Conservation (phyloP, 2,329 filamentous ascomycete species). For the Xylariaceae sp. region DNA sequence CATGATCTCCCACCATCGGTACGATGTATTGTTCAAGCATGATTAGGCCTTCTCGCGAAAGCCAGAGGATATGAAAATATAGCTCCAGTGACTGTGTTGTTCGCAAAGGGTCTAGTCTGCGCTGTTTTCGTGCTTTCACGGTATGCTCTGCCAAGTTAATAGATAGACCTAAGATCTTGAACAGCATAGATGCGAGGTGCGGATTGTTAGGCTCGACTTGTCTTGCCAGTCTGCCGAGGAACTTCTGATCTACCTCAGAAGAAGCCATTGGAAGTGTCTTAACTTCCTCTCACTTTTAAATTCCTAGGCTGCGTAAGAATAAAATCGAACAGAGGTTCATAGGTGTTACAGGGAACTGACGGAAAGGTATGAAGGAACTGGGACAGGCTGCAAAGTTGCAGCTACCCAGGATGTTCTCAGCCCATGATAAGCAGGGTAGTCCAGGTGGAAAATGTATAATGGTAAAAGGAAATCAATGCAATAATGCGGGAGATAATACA, state of each 20-base stretch:
- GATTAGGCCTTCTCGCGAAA: slow-evolving; percentile 87
- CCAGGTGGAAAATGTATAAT: neutral
- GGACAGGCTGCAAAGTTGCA: neutral
- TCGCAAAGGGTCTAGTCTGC: slow-evolving; percentile 79
- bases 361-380: neutral
- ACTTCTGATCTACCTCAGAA: slow-evolving; percentile 97
- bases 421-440: neutral
- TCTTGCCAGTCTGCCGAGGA: slow-evolving; percentile 86
- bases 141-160: slow-evolving; percentile 87
- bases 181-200: slow-evolving; percentile 81
- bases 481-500: neutral
- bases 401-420: neutral
- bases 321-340: neutral
- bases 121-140: slow-evolving; percentile 80
- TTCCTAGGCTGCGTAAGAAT: neutral
- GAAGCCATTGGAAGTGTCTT: slow-evolving; percentile 74
- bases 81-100: slow-evolving; percentile 82
- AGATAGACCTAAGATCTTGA: slow-evolving; percentile 89
- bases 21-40: slow-evolving; percentile 89
- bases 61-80: slow-evolving; percentile 91
- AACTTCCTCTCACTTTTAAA: neutral
- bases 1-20: slow-evolving; percentile 79
- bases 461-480: neutral
- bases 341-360: neutral
- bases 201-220: slow-evolving; percentile 79